Evolutionary conservation across 495 filamentous ascomycete genomes (phyloP).

Genomic region (Lindgomyces ingoldianus): DNA sequence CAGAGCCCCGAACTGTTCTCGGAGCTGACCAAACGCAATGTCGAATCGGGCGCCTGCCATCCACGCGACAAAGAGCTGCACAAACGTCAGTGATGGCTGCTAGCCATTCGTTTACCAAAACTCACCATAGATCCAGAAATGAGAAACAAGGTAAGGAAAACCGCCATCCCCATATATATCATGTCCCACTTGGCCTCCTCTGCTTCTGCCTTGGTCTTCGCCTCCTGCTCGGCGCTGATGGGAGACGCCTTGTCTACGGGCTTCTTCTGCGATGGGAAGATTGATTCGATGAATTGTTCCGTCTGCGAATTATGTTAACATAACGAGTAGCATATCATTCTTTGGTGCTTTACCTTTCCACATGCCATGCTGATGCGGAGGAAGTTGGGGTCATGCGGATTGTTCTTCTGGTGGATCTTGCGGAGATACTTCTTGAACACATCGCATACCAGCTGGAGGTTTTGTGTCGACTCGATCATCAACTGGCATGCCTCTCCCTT

Average conservation of each 20-base stretch:
- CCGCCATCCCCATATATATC: constrained; percentile 63
- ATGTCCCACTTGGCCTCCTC: constrained; percentile 59
- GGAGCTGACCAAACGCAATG: constrained; percentile 46
- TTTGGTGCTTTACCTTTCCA: constrained; percentile 83
- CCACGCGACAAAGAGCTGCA: constrained; percentile 67
- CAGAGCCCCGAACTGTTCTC: constrained; percentile 13
- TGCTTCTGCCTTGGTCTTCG: constrained; percentile 53
- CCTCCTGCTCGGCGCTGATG: constrained; percentile 50
- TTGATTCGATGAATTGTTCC: constrained; percentile 93
- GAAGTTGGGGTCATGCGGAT: constrained; percentile 89
- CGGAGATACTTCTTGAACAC: constrained; percentile 75
- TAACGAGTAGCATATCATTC: not conserved
- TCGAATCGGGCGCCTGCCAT: constrained; percentile 64
- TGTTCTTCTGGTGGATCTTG: constrained; percentile 91
- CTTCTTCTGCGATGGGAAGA: constrained; percentile 76
- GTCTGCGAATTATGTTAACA: constrained; percentile 59
- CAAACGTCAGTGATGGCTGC: constrained; percentile 9
- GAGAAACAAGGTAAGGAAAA: constrained; percentile 59
- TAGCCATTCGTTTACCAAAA: constrained; percentile 5
- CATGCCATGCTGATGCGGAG: constrained; percentile 89
- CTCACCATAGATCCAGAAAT: constrained; percentile 69
- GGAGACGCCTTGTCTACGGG: constrained; percentile 43
- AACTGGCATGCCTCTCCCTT: constrained; percentile 90
- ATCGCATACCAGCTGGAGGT: constrained; percentile 74
- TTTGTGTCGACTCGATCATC: constrained; percentile 91